Conservation (phyloP, 352 stramenopile genomes). For the Phytopythium litorale region DNA sequence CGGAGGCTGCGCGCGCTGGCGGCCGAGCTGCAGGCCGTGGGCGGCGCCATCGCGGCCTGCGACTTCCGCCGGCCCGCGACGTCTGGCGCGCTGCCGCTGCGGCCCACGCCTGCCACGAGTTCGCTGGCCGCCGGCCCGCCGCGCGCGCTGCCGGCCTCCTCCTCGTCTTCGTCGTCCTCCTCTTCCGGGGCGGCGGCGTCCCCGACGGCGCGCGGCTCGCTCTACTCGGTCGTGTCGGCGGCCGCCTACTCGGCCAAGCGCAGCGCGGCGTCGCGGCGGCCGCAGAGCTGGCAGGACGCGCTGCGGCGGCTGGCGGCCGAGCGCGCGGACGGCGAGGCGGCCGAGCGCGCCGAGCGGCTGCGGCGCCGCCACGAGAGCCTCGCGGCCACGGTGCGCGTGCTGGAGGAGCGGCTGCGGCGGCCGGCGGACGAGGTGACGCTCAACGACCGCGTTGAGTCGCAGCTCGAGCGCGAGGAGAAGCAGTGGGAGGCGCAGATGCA, state of each 20-base stretch:
- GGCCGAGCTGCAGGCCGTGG: constrained; percentile 22
- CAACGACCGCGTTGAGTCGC: constrained; percentile 50
- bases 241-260: constrained; percentile 20
- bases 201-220: constrained; percentile 12
- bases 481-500: constrained; percentile 65
- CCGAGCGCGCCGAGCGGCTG: constrained; percentile 27
- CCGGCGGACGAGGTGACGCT: constrained; percentile 37
- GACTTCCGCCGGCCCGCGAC: constrained; percentile 14
- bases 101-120: constrained; percentile 9
- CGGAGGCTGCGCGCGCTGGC: constrained; percentile 24
- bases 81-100: constrained; percentile 10
- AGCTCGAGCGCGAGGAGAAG: constrained; percentile 49
- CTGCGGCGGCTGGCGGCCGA: constrained; percentile 23
- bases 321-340: constrained; percentile 13
- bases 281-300: constrained; percentile 26
- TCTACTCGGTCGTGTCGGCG: constrained; percentile 38
- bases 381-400: constrained; percentile 26
- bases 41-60: constrained; percentile 21
- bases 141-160: constrained; percentile 5
- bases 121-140: constrained; percentile 6
- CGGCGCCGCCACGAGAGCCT: constrained; percentile 38
- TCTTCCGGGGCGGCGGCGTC: not conserved
- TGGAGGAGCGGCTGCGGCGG: constrained; percentile 26
- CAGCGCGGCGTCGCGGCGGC: constrained; percentile 2
- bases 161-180: not conserved